Evolutionary conservation across 306 rosid genomes (phyloP), one percentile per base, ranked within the genome.

Genomic region (Oemleria cerasiformis): DNA sequence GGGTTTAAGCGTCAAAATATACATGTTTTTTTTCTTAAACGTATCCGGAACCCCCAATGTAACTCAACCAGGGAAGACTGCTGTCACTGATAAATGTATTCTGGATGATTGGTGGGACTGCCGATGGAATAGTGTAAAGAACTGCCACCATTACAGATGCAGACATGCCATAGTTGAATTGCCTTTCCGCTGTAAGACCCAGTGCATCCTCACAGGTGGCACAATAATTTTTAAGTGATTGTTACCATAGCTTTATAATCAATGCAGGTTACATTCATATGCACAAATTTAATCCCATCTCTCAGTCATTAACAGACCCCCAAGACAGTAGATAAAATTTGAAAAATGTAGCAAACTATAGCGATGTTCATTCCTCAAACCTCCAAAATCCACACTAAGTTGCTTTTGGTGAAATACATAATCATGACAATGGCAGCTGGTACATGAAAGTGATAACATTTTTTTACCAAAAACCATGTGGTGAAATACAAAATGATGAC

Each of bases 1-100:
- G 89, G 97, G 85, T 74, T 70, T 85, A 85, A 75, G 89, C 87
- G 80, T 81, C 83, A 86, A 75, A 87, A 85, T 79, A 81, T 70
- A 71, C 77, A 82, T 76, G 85, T 72, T 77, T 83, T 76, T 76
- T 81, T 74, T 78, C 87, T 78, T 80, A 81, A 79, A 63, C 77
- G 65, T 79, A 82, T 86, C 92, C 67, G 80, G 90, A 78, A 84
- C 80, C 87, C 92, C 97, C 91, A 66, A 78, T 69, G 71, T 51
- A 80, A 82, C 96, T 88, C 95, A 85, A 87, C 97, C 81, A 78
- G 30, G 83, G 78, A 73, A 42, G 45, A 66, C 38, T 53, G 75
- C 63, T 63, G 87, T 70, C 47, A 62, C 81, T 68, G 90, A 73
- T 73, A 63, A 72, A 39, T 19, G 62, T 17, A 60, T 20, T 77